phyloP scores from a whole-genome alignment of 139 green algal genomes.

The Astrephomene gubernaculifera region DNA sequence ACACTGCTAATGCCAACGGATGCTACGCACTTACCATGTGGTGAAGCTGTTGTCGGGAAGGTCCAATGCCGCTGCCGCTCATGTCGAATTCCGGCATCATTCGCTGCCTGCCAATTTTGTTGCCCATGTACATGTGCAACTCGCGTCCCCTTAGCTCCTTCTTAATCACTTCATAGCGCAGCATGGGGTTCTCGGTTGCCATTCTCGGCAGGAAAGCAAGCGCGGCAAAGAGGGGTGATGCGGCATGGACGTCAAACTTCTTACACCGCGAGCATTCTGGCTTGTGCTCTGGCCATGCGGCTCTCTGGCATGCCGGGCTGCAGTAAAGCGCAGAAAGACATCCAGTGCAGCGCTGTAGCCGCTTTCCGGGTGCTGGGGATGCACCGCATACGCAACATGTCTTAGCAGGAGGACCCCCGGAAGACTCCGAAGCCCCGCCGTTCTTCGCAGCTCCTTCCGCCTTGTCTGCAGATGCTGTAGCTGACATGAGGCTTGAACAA shows the following conservation, averaged over 20 bases:
- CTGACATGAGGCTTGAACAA: neutral
- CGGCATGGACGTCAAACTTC: neutral
- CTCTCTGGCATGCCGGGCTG: neutral
- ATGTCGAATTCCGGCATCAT: neutral
- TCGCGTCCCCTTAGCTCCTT: neutral
- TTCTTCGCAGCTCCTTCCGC: neutral
- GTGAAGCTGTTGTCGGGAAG: slow-evolving; percentile 8
- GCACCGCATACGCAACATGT: neutral
- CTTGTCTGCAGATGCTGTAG: neutral
- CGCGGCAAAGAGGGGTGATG: neutral
- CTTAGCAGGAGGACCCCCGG: too few relatives aligned
- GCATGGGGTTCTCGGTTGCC: neutral
- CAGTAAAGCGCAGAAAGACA: slow-evolving; percentile 1
- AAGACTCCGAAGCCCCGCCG: neutral
- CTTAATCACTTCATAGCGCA: neutral
- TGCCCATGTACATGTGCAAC: slow-evolving; percentile 11
- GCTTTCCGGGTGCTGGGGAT: neutral
- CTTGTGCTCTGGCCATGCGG: neutral
- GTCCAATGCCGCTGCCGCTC: neutral
- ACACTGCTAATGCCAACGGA: neutral
- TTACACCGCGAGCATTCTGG: neutral
- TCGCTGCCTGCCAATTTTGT: neutral
- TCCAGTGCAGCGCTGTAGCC: neutral
- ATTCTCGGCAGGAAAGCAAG: slow-evolving; percentile 14
- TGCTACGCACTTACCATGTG: slow-evolving; percentile 4